Evolutionary conservation across 306 rosid species (phyloP).

Genomic region (Canavalia gladiata): DNA sequence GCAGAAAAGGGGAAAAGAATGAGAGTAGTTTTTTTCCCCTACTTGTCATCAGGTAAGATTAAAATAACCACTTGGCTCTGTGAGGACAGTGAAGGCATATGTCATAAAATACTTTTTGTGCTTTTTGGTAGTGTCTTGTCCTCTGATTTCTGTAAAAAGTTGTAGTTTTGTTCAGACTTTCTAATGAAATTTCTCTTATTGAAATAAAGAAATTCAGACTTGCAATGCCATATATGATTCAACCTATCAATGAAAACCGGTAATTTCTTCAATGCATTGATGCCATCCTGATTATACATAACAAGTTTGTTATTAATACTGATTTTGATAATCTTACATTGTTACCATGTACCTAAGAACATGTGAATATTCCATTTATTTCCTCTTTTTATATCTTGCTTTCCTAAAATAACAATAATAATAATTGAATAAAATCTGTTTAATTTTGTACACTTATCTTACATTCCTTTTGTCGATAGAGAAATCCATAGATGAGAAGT

Average conservation of each 20-base stretch:
- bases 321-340: neutral
- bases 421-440: slow-evolving; percentile 27
- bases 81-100: neutral
- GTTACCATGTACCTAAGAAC: neutral
- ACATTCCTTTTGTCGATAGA: slow-evolving; percentile 55
- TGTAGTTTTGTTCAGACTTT: neutral
- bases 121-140: neutral
- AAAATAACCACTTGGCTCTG: neutral
- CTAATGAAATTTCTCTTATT: neutral
- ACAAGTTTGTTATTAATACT: slow-evolving; percentile 20
- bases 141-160: neutral
- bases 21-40: too few species aligned
- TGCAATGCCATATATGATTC: slow-evolving; percentile 13
- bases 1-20: too few species aligned
- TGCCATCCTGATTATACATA: neutral
- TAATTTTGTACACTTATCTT: slow-evolving; percentile 32
- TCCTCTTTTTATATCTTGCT: slow-evolving; percentile 21
- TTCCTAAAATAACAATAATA: slow-evolving; percentile 1
- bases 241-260: neutral
- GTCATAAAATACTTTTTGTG: neutral
- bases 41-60: neutral
- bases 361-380: slow-evolving; percentile 23
- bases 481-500: slow-evolving; percentile 72
- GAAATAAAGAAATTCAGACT: neutral
- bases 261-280: slow-evolving; percentile 6